Evolutionary conservation across 2,329 filamentous ascomycete genomes (phyloP).

Genomic region (Cadophora malorum): DNA sequence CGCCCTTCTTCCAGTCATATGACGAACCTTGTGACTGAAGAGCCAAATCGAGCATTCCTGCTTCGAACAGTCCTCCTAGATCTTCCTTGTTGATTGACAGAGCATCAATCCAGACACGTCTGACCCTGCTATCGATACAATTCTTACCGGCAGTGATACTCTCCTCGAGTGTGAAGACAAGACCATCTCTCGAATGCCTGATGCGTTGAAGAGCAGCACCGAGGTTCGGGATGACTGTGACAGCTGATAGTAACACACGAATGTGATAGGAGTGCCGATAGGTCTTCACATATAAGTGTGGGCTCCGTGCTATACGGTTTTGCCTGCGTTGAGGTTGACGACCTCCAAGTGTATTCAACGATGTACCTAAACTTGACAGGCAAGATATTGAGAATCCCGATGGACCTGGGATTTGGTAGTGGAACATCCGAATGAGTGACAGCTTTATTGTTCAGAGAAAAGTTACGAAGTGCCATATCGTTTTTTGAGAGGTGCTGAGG

Average conservation of each 20-base stretch:
- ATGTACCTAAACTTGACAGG: neutral
- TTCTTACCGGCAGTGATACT: too few relatives aligned
- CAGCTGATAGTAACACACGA: neutral
- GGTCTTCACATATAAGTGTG: conserved; percentile 29
- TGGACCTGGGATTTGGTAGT: neutral
- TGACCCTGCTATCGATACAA: neutral
- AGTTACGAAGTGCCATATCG: neutral
- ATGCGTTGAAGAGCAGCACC: conserved; percentile 23
- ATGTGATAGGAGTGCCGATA: neutral
- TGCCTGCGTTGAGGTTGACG: conserved; percentile 13
- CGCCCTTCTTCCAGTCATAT: neutral
- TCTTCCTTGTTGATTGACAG: conserved; percentile 36
- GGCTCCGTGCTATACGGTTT: conserved; percentile 24
- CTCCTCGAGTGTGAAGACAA: neutral
- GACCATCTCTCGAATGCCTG: neutral
- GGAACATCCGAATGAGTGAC: neutral
- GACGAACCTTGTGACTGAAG: neutral
- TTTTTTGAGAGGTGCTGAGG: neutral
- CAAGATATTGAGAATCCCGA: neutral
- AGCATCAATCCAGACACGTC: conserved; percentile 28
- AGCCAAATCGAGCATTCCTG: conserved; percentile 28
- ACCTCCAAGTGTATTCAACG: conserved; percentile 22
- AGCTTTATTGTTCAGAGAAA: neutral
- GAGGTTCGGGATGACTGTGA: conserved; percentile 23
- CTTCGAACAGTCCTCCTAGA: conserved; percentile 26